Percentiles rank a stretch among this genome's conserved stretches.
Evolutionary conservation across 2,329 filamentous ascomycete species (phyloP).

Genomic region (Talaromyces sp.): DNA sequence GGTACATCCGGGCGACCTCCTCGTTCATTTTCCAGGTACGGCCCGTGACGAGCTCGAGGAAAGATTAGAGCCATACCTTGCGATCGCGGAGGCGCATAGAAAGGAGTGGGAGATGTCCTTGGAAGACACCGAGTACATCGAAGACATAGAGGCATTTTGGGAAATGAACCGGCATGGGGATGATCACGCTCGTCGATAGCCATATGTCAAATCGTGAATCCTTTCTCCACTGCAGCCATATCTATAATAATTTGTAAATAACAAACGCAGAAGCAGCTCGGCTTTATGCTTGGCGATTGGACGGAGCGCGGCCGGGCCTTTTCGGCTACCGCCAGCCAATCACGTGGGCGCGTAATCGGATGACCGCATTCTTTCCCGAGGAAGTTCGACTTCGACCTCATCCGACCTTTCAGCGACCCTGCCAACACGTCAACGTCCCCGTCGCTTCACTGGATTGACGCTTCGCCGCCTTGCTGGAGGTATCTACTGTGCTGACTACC

Average conservation of each 20-base stretch:
- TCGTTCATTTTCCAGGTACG: conserved; percentile 25
- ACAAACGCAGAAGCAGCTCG: background rate
- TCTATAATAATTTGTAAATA: no score
- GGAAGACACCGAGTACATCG: conserved; percentile 17
- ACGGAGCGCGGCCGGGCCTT: conserved; percentile 25
- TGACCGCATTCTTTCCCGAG: conserved; percentile 39
- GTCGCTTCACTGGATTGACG: background rate
- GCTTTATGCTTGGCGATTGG: conserved; percentile 9
- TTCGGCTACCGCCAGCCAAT: conserved; percentile 36
- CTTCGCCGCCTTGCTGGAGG: background rate
- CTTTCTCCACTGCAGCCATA: no score
- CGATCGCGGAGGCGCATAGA: conserved; percentile 14
- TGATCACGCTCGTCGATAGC: background rate
- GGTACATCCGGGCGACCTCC: conserved; percentile 17
- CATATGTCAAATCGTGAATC: background rate
- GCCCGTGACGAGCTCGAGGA: conserved; percentile 14
- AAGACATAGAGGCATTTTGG: conserved; percentile 18
- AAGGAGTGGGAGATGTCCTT: conserved; percentile 17
- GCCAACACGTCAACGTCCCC: background rate
- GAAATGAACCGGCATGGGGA: background rate
- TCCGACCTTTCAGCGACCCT: conserved; percentile 12
- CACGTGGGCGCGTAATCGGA: conserved; percentile 28
- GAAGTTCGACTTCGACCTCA: conserved; percentile 21
- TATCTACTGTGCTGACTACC: background rate
- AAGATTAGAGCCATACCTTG: conserved; percentile 19